phyloP scores from a whole-genome alignment of 208 protist species.

The Angomonas ambiguus region DNA sequence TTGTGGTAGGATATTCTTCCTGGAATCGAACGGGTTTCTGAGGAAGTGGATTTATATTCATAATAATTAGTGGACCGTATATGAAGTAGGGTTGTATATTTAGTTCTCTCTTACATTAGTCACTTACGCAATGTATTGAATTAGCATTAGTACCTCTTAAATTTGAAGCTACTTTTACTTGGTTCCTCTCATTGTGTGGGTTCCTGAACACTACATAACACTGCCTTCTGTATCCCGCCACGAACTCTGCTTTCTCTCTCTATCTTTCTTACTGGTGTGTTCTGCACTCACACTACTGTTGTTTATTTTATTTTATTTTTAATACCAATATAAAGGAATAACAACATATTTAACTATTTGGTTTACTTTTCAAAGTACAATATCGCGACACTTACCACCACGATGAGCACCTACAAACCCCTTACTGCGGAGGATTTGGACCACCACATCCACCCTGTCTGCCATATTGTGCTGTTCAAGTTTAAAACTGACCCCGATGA shows the following conservation, averaged over 20 bases:
- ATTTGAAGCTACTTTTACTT: not conserved
- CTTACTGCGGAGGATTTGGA: not conserved
- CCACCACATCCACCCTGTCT: constrained; percentile 11
- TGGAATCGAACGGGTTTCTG: not conserved
- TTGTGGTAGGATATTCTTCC: not conserved
- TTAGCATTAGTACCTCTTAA: not conserved
- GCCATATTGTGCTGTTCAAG: constrained; percentile 41
- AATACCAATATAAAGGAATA: no score
- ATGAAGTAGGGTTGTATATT: not conserved
- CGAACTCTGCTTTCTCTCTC: not conserved
- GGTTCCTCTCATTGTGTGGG: not conserved
- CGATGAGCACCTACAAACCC: not conserved
- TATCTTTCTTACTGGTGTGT: not conserved
- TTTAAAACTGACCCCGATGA: constrained; percentile 25
- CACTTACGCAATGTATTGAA: constrained; percentile 8
- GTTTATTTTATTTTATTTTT: no score
- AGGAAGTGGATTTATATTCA: no score
- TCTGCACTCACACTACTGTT: not conserved
- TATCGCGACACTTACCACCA: not conserved
- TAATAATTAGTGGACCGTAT: not conserved
- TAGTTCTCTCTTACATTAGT: constrained; percentile 14
- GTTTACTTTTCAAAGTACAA: no score
- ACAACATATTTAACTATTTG: no score
- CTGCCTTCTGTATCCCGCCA: not conserved
- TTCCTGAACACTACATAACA: not conserved